Evolutionary conservation across 331 rosid genomes (phyloP), one percentile per base, ranked within the genome.

Genomic region (Quercus lobata): DNA sequence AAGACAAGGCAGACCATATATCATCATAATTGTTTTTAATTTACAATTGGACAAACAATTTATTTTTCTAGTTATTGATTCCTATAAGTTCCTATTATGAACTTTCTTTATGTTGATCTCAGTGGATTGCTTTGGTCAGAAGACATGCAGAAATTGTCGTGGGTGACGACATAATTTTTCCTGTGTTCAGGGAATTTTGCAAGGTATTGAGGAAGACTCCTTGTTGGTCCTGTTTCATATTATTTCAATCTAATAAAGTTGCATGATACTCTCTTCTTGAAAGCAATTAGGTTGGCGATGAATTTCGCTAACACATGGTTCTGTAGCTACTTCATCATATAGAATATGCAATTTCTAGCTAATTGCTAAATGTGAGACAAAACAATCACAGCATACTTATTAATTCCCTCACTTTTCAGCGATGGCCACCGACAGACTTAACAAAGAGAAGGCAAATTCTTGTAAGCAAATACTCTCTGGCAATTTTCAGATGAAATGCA

Each of bases 81-180:
- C 18, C 35, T 4, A 12, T 4, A 15, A 63, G 4, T 35, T 15
- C 32, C 41, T 15, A 29, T n/a, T 63, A 34, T 27, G 54, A n/a
- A 29, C 17, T 17, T 73, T 53, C 49, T 11, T n/a, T 44, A 37
- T 24, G 15, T 9, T 79, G n/a, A 15, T 53, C 16, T 46, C 63
- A 81, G 77, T 81, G 84, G 84, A 46, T 75, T 3, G 32, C 80
- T 30, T 41, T 76, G 80, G 34, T 75, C 34, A 75, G 84, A 71
- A 37, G 29, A 69, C 84, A 81, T 70, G 84, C 77, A 35, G 71
- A 75, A 75, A 49, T 44, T 21, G 37, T 81, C 3, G 80, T 69
- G 61, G 78, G 70, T 5, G 84, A 81, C 66, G 72, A 41, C 35
- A 75, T 57, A 14, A 49, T 75, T 52, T 58, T 81, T 7, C 80